Conservation (phyloP, 805 yeast species). For the Yarrowia osloensis region DNA sequence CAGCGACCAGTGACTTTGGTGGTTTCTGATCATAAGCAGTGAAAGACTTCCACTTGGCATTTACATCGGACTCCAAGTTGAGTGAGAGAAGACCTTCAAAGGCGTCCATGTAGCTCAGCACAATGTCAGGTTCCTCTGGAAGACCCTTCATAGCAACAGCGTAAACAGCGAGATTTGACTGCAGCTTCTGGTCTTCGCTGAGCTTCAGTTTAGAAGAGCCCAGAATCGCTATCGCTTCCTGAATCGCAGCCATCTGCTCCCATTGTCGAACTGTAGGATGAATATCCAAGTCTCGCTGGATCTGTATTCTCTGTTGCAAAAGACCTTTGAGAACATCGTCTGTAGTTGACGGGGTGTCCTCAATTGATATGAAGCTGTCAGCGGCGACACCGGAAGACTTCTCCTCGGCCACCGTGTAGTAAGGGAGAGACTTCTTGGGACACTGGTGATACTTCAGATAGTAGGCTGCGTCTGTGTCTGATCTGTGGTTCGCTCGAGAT, state of each 20-base stretch:
- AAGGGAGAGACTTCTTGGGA: neutral
- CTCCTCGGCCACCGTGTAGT: neutral
- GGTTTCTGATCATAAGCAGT: neutral
- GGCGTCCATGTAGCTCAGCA: conserved; percentile 4
- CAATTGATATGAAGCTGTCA: neutral
- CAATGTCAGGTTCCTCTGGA: neutral
- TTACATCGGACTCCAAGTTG: neutral
- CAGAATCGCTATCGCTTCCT: conserved; percentile 1
- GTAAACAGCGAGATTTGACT: neutral
- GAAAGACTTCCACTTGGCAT: neutral
- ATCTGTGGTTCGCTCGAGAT: accelerated
- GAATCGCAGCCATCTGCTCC: conserved; percentile 5
- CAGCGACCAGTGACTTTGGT: neutral
- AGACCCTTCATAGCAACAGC: neutral
- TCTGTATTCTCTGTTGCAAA: neutral
- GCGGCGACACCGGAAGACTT: neutral
- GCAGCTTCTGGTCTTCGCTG: conserved; percentile 5
- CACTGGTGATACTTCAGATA: conserved; percentile 8
- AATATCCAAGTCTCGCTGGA: conserved; percentile 4
- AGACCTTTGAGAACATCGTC: neutral
- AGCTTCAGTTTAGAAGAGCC: neutral
- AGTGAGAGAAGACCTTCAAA: neutral
- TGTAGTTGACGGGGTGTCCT: neutral
- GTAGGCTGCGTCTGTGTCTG: neutral
- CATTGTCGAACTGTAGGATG: neutral